phyloP scores from a whole-genome alignment of 129 eudicot species.

The Silybum marianum region DNA sequence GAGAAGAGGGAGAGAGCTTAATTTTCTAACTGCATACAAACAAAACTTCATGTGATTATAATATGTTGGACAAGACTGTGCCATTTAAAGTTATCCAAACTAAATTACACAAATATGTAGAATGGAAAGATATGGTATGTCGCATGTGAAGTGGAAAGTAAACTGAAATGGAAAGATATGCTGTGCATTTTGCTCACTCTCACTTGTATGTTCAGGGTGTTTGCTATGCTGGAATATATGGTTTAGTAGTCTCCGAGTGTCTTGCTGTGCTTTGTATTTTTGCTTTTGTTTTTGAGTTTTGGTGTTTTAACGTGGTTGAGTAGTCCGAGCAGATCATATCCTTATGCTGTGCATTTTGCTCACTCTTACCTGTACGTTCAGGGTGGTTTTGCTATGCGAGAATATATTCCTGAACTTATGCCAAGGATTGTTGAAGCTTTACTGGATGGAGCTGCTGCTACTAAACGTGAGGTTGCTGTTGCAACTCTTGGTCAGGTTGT shows the following conservation, averaged over 20 bases:
- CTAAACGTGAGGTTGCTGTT: slow-evolving; percentile 98
- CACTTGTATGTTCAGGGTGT: slow-evolving; percentile 47
- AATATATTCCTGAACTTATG: slow-evolving; percentile 88
- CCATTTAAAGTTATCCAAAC: too few relatives aligned
- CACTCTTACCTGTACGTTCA: slow-evolving; percentile 32
- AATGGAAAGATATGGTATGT: background rate
- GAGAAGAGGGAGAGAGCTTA: too few relatives aligned
- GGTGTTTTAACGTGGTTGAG: background rate
- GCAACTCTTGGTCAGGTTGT: slow-evolving; percentile 98
- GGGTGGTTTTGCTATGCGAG: slow-evolving; percentile 99
- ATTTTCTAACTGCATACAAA: too few relatives aligned
- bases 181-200: background rate
- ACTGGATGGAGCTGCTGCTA: slow-evolving; percentile 90
- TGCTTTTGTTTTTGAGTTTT: background rate
- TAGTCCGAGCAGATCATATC: slow-evolving; percentile 4
- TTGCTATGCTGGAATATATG: slow-evolving; percentile 67
- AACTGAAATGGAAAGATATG: background rate
- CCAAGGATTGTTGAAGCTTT: slow-evolving; percentile 93
- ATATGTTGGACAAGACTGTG: too few relatives aligned
- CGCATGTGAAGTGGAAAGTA: background rate
- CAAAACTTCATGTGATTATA: too few relatives aligned
- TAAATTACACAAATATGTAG: too few relatives aligned
- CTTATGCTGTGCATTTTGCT: slow-evolving; percentile 15
- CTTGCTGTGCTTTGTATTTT: background rate
- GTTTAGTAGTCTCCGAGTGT: slow-evolving; percentile 1